Evolutionary conservation across 352 stramenopile genomes (phyloP).

Genomic region (Phytophthora fragariae): DNA sequence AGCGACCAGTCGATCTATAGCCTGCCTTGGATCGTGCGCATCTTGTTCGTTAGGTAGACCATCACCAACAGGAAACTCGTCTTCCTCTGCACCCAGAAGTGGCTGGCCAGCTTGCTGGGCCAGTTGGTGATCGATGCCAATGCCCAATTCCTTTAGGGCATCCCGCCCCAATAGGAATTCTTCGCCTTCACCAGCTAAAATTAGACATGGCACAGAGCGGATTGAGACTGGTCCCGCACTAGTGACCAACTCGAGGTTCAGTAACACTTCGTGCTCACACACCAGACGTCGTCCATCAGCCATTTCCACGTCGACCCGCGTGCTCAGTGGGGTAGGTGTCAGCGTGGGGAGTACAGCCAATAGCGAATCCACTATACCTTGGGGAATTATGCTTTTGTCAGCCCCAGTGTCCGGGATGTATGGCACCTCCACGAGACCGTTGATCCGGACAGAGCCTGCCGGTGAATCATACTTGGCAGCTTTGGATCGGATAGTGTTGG

Average conservation of each 20-base stretch:
- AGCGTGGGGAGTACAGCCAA: conserved; percentile 6
- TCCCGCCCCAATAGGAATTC: conserved; percentile 9
- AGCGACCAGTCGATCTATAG: background rate
- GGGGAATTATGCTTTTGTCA: background rate
- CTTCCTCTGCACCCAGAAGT: background rate
- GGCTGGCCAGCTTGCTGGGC: background rate
- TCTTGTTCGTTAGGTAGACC: background rate
- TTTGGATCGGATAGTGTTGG: background rate
- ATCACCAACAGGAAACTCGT: conserved; percentile 16
- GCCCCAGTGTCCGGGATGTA: background rate
- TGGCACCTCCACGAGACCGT: background rate
- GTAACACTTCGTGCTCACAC: background rate
- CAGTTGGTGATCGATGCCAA: conserved; percentile 13
- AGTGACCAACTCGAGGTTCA: background rate
- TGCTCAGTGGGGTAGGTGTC: background rate
- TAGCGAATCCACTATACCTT: background rate
- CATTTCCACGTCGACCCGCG: no score
- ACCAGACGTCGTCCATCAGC: conserved; percentile 2
- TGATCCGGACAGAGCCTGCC: background rate
- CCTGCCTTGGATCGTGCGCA: background rate
- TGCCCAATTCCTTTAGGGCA: background rate
- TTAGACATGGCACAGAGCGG: background rate
- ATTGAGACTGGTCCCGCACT: background rate
- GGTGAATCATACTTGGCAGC: background rate
- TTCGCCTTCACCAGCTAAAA: background rate